Evolutionary conservation across 345 rosid genomes (phyloP), one percentile per base, ranked within the genome.

Genomic region (Melaleuca quinquenervia): DNA sequence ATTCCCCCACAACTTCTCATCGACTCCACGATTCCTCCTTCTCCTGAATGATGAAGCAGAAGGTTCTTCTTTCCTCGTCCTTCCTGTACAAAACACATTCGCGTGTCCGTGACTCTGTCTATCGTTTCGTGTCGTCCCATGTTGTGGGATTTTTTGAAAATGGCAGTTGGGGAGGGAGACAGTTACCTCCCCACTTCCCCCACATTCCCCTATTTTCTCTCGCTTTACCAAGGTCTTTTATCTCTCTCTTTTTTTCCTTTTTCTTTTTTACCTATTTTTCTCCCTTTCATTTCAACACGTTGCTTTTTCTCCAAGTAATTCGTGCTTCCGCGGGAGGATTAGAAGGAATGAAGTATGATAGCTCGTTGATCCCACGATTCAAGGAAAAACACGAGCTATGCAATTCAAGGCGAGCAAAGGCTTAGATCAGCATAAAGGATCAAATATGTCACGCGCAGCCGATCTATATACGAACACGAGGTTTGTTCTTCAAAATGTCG

Each of bases 151-250:
- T 22, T n/a, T 50, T 85, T 7, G 83, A 74, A 56, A 56, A 82
- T 18, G 86, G 76, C 54, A 83, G 83, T 76, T 41, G 32, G 11
- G 36, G 50, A 29, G 70, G 55, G 64, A 7, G 83, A 44, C 87
- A 13, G 87, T 85, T 80, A 85, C 53, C 82, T 62, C 45, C 11
- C 86, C 86, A 85, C 86, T 62, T 24, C 36, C n/a, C 83, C 86
- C 82, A 85, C 78, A 52, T 85, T 32, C 50, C 22, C 83, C 85
- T 56, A 84, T 55, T 84, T 56, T 84, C 50, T 83, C 85, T 84
- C 75, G 8, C 52, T 44, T 22, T 36, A 10, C 36, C 75, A 27
- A 62, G 2, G 1, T 62, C 15, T 60, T 62, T 7, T 29, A 15
- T 13, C 70, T 62, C 2, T 22, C 1, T 64, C 2, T 18, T 16